A percentile compares a stretch with the other conserved stretches of the same genome.
phyloP scores from a whole-genome alignment of 352 stramenopile genomes.

The Globisporangium radiosum region DNA sequence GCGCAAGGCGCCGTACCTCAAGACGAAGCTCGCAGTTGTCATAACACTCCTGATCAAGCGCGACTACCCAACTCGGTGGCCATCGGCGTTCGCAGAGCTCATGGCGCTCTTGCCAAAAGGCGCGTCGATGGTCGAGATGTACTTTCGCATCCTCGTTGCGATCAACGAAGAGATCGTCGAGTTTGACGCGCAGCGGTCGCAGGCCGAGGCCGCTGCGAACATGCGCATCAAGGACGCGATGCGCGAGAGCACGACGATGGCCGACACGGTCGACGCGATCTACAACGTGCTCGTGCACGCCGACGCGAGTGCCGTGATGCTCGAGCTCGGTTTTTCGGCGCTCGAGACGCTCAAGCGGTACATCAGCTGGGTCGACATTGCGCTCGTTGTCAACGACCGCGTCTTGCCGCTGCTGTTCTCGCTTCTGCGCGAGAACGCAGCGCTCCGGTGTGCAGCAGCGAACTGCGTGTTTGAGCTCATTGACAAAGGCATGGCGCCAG shows the following conservation, averaged over 20 bases:
- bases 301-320: conserved; percentile 62
- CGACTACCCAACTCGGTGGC: conserved; percentile 87
- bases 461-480: conserved; percentile 86
- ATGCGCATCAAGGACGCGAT: conserved; percentile 88
- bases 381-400: conserved; percentile 75
- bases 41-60: conserved; percentile 80
- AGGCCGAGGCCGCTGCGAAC: conserved; percentile 55
- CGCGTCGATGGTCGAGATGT: conserved; percentile 86
- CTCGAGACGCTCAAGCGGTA: conserved; percentile 81
- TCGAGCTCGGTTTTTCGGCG: conserved; percentile 52
- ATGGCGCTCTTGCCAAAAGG: conserved; percentile 60
- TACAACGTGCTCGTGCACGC: conserved; percentile 76
- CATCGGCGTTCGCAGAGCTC: conserved; percentile 80
- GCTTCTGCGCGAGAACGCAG: conserved; percentile 48
- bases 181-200: conserved; percentile 66
- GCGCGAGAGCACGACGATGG: conserved; percentile 67
- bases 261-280: conserved; percentile 76
- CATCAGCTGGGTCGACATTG: conserved; percentile 84
- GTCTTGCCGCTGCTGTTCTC: conserved; percentile 74
- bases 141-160: conserved; percentile 84
- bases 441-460: conserved; percentile 57
- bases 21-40: conserved; percentile 82
- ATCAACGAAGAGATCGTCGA: conserved; percentile 91
- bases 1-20: conserved; percentile 62
- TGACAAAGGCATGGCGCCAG: conserved; percentile 78